phyloP scores from a whole-genome alignment of 2,329 filamentous ascomycete genomes.

The Zymoseptoria ardabiliae region DNA sequence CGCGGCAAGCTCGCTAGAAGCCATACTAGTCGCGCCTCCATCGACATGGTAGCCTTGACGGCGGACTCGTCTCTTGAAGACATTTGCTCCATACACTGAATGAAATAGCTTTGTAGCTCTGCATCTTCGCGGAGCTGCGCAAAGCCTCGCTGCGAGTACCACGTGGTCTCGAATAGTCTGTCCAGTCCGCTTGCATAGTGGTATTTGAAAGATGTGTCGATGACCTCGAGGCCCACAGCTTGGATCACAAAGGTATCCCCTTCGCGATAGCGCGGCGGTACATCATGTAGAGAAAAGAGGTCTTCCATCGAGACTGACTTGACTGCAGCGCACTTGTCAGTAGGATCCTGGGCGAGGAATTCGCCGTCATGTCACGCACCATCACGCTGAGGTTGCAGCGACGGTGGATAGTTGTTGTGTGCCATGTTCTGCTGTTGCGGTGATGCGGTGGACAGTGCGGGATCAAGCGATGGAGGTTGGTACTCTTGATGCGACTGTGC shows the following conservation, averaged over 20 bases:
- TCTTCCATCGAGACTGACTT: constrained; percentile 59
- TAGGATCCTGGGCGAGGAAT: neutral
- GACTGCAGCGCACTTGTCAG: constrained; percentile 24
- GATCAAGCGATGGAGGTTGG: constrained; percentile 51
- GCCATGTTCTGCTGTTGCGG: constrained; percentile 16
- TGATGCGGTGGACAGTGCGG: constrained; percentile 47
- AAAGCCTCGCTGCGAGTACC: constrained; percentile 60
- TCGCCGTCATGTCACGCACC: constrained; percentile 16
- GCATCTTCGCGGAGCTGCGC: constrained; percentile 48
- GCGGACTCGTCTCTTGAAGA: constrained; percentile 13
- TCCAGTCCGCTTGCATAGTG: constrained; percentile 70
- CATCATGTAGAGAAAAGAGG: constrained; percentile 57
- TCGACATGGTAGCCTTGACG: constrained; percentile 34
- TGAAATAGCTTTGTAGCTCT: constrained; percentile 58
- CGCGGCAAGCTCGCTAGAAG: constrained; percentile 46
- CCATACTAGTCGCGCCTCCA: constrained; percentile 56
- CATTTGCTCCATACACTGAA: constrained; percentile 51
- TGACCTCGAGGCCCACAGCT: constrained; percentile 51
- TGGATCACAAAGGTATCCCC: constrained; percentile 33
- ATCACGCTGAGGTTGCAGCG: constrained; percentile 23
- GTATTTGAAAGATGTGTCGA: constrained; percentile 66
- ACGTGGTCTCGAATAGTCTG: constrained; percentile 71
- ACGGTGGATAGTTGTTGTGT: constrained; percentile 16
- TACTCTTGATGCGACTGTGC: neutral
- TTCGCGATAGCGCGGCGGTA: constrained; percentile 40